A percentile compares a stretch with the other conserved stretches of the same genome.
phyloP scores from a whole-genome alignment of 768 basidiomycete genomes.

The Tephrocybe sp. region DNA sequence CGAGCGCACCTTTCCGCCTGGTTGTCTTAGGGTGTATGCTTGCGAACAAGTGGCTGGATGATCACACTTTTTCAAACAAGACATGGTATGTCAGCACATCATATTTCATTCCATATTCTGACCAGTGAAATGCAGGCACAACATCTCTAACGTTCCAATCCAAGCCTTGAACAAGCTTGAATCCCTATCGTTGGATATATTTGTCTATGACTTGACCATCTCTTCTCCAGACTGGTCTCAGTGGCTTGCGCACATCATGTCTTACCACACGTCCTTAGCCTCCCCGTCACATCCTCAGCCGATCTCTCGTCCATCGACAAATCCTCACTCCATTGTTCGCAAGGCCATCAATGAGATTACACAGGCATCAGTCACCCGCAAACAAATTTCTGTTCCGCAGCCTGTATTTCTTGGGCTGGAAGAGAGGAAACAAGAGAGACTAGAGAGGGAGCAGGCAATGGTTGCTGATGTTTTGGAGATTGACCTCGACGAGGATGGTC shows the following conservation, averaged over 20 bases:
- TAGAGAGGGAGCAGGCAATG: slow-evolving; percentile 42
- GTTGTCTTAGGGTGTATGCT: slow-evolving; percentile 82
- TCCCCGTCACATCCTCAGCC: slow-evolving; percentile 67
- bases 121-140: slow-evolving; percentile 56
- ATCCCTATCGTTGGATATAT: slow-evolving; percentile 67
- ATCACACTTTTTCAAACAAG: slow-evolving; percentile 88
- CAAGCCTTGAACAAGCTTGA: slow-evolving; percentile 71
- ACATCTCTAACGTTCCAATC: slow-evolving; percentile 75
- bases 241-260: slow-evolving; percentile 68
- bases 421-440: slow-evolving; percentile 54
- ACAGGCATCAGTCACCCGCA: slow-evolving; percentile 41
- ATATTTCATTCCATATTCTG: slow-evolving; percentile 6
- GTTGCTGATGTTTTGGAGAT: slow-evolving; percentile 62
- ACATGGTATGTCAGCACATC: slow-evolving; percentile 59
- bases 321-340: slow-evolving; percentile 68
- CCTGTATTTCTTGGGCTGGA: slow-evolving; percentile 77
- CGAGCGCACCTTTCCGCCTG: slow-evolving; percentile 68
- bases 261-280: slow-evolving; percentile 64
- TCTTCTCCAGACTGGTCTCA: slow-evolving; percentile 62
- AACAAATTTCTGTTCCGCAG: slow-evolving; percentile 40
- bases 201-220: slow-evolving; percentile 70
- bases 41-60: slow-evolving; percentile 87
- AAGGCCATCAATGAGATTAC: slow-evolving; percentile 70
- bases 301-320: slow-evolving; percentile 75
- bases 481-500: slow-evolving; percentile 82